Evolutionary conservation across 495 filamentous ascomycete species (phyloP).

Genomic region (Echria macrotheca): DNA sequence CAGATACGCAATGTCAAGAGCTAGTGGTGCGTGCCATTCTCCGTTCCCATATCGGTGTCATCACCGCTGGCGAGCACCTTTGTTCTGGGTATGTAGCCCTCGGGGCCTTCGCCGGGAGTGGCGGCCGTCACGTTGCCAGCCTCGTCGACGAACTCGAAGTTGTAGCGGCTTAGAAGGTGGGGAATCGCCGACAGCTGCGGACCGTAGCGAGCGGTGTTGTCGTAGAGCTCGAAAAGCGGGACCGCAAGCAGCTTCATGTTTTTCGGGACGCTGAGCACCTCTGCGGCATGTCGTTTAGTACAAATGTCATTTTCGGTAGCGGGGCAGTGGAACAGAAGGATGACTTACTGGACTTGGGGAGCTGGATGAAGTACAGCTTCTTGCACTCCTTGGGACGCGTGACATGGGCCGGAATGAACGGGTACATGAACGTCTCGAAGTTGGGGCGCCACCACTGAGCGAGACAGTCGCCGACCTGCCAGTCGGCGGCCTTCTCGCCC

Average conservation of each 20-base stretch:
- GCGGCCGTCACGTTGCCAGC: constrained; percentile 78
- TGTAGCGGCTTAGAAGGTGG: constrained; percentile 86
- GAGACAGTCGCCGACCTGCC: constrained; percentile 89
- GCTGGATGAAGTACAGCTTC: constrained; percentile 94
- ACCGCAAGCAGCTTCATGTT: constrained; percentile 99
- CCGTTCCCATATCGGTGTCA: constrained; percentile 48
- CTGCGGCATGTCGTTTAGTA: constrained; percentile 42
- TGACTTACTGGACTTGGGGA: constrained; percentile 80
- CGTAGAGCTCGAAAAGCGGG: constrained; percentile 94
- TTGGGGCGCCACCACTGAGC: constrained; percentile 99
- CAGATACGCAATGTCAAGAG: too few species aligned
- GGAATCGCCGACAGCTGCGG: constrained; percentile 95
- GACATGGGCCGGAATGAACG: constrained; percentile 90
- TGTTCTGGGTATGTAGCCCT: constrained; percentile 52
- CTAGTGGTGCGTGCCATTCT: constrained; percentile 26
- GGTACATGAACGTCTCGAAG: constrained; percentile 99
- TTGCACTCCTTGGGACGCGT: constrained; percentile 98
- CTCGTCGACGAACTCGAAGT: constrained; percentile 98
- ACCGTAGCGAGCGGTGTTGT: constrained; percentile 91
- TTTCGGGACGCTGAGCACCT: constrained; percentile 95
- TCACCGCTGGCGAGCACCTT: constrained; percentile 76
- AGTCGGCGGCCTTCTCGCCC: constrained; percentile 83
- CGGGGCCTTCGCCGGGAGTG: constrained; percentile 62
- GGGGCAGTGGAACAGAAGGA: not conserved
- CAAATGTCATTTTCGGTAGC: not conserved